Percentiles rank a stretch among this genome's conserved stretches.
phyloP scores from a whole-genome alignment of 176 grass and related monocot species.

The Tillandsia leiboldiana region DNA sequence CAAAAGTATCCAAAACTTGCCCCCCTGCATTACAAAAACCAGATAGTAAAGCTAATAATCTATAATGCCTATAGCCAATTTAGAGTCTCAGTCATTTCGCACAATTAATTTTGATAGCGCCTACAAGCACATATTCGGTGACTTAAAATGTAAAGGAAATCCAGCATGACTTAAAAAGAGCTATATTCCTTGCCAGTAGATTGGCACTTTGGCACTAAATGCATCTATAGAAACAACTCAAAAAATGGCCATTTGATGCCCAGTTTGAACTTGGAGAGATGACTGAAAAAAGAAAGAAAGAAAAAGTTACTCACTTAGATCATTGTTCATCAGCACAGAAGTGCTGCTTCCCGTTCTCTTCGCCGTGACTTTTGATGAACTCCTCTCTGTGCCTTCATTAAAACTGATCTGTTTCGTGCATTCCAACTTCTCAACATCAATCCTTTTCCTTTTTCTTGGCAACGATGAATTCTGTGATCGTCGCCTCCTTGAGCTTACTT shows the following conservation, averaged over 20 bases:
- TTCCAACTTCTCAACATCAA: conserved; percentile 52
- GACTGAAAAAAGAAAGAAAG: background rate
- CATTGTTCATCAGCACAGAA: conserved; percentile 8
- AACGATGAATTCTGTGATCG: conserved; percentile 20
- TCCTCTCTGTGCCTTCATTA: conserved; percentile 10
- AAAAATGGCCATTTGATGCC: background rate
- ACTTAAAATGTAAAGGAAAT: background rate
- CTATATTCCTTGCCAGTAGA: background rate
- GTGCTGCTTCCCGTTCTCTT: conserved; percentile 16
- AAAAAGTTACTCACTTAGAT: conserved; percentile 24
- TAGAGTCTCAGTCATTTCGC: background rate
- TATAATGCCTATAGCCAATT: background rate
- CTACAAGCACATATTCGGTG: background rate
- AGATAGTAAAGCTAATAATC: background rate
- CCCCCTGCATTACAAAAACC: conserved; percentile 35
- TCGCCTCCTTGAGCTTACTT: conserved; percentile 23
- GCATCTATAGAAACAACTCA: background rate
- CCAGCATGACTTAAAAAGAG: background rate
- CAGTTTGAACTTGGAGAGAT: background rate
- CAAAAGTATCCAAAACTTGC: conserved; percentile 18
- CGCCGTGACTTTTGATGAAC: background rate
- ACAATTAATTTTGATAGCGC: background rate
- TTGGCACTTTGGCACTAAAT: background rate
- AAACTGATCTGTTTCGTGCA: conserved; percentile 72
- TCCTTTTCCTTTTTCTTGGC: conserved; percentile 58